These are phyloP conservation scores for Balamuthia mandrillaris DNA, from an alignment of 208 protist genomes.

Conservation along the genomic window DNA sequence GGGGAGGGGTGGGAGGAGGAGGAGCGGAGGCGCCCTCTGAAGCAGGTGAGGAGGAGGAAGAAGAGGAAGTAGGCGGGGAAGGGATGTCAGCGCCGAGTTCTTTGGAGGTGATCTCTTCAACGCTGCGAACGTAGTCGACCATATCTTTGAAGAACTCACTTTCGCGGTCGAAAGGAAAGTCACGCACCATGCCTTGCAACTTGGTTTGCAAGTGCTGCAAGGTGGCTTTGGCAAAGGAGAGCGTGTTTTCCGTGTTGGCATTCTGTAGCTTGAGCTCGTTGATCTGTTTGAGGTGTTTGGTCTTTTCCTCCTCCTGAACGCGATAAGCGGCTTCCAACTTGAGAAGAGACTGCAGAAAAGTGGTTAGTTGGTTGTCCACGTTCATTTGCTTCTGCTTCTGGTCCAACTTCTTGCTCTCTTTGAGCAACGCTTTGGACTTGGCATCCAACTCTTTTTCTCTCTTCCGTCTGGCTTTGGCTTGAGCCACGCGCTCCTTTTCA, in stretches of 20 bases:
- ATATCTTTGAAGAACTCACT: background rate
- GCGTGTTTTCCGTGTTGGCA: background rate
- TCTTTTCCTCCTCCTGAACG: background rate
- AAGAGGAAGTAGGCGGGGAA: background rate
- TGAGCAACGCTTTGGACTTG: background rate
- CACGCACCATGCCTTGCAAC: background rate
- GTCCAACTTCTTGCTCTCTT: background rate
- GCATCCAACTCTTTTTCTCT: background rate
- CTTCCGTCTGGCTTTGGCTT: too few relatives aligned
- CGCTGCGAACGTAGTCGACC: background rate
- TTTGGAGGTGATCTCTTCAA: background rate
- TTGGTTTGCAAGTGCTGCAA: background rate
- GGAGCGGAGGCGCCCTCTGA: background rate
- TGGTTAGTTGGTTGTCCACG: background rate
- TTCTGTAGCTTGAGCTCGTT: background rate
- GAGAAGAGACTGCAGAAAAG: background rate
- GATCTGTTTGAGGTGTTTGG: background rate
- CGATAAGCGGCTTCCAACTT: background rate
- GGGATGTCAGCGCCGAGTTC: background rate
- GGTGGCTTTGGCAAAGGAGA: background rate
- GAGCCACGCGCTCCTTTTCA: too few relatives aligned
- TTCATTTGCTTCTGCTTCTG: background rate
- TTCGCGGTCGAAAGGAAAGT: background rate
- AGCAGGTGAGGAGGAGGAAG: background rate
- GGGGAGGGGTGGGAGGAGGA: background rate